phyloP scores from a whole-genome alignment of 164 flowering plant genomes.

The Tetracentron sinense region DNA sequence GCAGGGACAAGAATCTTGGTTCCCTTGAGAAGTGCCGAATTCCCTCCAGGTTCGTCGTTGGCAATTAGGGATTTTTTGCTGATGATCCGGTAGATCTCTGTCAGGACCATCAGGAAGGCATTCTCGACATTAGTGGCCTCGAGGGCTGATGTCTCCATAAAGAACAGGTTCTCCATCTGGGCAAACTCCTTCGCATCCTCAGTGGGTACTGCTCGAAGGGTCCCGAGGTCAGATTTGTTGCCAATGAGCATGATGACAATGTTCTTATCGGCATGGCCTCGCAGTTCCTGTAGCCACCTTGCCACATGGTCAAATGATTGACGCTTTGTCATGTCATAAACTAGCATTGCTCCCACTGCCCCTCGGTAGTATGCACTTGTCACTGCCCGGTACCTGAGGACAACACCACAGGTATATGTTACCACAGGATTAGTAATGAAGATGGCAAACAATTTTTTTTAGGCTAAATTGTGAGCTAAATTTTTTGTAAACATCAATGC shows the following conservation, averaged over 20 bases:
- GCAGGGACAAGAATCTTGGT: constrained; percentile 38
- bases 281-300: constrained; percentile 44
- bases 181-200: constrained; percentile 53
- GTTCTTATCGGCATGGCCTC: constrained; percentile 44
- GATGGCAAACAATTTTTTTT: too few relatives aligned
- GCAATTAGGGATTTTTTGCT: constrained; percentile 38
- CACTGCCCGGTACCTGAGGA: constrained; percentile 42
- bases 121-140: constrained; percentile 44
- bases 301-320: constrained; percentile 47
- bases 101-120: constrained; percentile 35
- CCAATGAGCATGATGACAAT: constrained; percentile 46
- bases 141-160: constrained; percentile 52
- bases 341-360: too few relatives aligned
- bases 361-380: constrained; percentile 53
- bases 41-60: constrained; percentile 39
- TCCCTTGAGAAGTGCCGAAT: constrained; percentile 36
- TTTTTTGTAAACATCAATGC: neutral
- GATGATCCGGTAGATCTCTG: constrained; percentile 40
- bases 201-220: constrained; percentile 36
- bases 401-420: neutral
- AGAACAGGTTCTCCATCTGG: constrained; percentile 37
- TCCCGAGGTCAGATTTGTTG: constrained; percentile 38
- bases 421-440: neutral
- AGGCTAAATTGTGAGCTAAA: neutral
- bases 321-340: constrained; percentile 49